Percentiles rank a stretch among this genome's conserved stretches.
Conservation (phyloP, 225 moss, liverwort and hornwort genomes). For the Bryum argenteum region DNA sequence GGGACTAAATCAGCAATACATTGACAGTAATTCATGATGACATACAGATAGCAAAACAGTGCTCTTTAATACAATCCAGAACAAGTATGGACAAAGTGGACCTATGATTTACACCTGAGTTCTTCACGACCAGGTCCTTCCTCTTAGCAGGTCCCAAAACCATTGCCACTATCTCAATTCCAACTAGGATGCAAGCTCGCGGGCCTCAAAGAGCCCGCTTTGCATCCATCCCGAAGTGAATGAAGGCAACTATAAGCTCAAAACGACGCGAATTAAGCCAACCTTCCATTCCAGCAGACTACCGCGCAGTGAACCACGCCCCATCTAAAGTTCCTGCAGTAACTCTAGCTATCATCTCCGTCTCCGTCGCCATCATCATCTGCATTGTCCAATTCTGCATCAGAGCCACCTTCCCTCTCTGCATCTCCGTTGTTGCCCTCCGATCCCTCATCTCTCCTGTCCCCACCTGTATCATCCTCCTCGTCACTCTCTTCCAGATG, state of each 20-base stretch:
- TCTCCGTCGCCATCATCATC: constrained; percentile 34
- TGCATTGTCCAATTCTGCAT: constrained; percentile 20
- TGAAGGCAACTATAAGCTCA: constrained; percentile 24
- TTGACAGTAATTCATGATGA: constrained; percentile 11
- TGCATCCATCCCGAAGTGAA: constrained; percentile 19
- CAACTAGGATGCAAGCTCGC: constrained; percentile 17
- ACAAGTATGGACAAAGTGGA: constrained; percentile 42
- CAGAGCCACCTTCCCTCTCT: constrained; percentile 29
- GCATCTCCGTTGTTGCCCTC: constrained; percentile 10
- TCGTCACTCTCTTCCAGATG: constrained; percentile 33
- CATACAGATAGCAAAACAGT: constrained; percentile 22
- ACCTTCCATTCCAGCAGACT: constrained; percentile 11
- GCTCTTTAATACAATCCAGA: constrained; percentile 44
- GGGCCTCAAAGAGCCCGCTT: constrained; percentile 17
- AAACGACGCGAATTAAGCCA: constrained; percentile 19
- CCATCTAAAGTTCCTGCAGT: constrained; percentile 8
- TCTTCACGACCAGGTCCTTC: constrained; percentile 32
- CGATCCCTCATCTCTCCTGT: constrained; percentile 29
- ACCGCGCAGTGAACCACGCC: constrained; percentile 5
- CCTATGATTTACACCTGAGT: constrained; percentile 35
- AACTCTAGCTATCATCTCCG: constrained; percentile 41
- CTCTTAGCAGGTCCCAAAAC: constrained; percentile 29
- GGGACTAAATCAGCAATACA: neutral
- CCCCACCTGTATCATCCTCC: constrained; percentile 20
- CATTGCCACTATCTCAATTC: constrained; percentile 28